These are phyloP conservation scores for Tylopilus subfusipes DNA, from an alignment of 768 basidiomycete species.

Conservation along the genomic window DNA sequence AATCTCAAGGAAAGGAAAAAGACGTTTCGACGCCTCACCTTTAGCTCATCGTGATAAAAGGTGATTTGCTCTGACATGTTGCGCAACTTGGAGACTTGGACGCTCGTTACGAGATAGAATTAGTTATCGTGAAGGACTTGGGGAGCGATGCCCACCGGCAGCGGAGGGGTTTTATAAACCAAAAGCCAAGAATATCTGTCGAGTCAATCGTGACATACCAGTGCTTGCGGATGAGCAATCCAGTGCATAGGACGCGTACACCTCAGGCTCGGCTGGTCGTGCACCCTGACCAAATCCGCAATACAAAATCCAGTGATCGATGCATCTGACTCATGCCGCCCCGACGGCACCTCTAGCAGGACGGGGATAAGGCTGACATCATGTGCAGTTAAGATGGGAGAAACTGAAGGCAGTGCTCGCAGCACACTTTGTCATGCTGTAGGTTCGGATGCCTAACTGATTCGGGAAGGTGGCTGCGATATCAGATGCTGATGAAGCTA, in stretches of 20 bases:
- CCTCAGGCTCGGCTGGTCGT: background rate
- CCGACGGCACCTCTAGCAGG: background rate
- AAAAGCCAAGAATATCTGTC: background rate
- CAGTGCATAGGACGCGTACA: background rate
- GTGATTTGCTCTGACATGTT: conserved; percentile 35
- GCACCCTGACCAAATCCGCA: background rate
- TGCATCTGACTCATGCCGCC: background rate
- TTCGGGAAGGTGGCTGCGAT: no score
- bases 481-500: no score
- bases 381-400: background rate
- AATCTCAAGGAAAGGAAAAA: background rate
- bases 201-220: background rate
- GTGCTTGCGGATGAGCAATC: background rate
- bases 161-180: background rate
- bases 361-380: background rate
- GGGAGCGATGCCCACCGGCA: background rate
- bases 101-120: background rate
- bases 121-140: background rate
- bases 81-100: background rate
- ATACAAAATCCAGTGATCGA: no score
- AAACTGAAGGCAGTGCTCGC: no score
- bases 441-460: no score
- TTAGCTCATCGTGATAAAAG: conserved; percentile 33
- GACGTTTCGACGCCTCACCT: conserved; percentile 29
- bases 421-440: no score